Base-by-base conservation (phyloP, 176 grass and related monocot genomes). In the Aegilops tauschii region DNA sequence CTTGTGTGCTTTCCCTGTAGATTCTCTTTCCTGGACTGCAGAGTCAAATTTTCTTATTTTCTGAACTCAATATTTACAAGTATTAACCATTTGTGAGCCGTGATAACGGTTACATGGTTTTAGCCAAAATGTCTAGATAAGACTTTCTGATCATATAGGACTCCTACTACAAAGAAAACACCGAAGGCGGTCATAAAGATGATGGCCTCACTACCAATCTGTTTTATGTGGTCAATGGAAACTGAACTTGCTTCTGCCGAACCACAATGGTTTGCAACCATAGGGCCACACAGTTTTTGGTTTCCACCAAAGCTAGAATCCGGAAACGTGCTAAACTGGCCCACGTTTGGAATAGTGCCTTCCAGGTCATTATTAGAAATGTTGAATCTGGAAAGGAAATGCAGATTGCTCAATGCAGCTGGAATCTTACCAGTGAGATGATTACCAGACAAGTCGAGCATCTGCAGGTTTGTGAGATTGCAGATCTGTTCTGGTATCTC, bases 361-460 rank as follows among this genome's bases (percentile, higher is more conserved):
- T 88, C 59, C 11, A 88, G 34, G n/a, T 81, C 86, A 76, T 91
- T 88, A 28, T 88, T 58, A 28, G 90, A 86, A 69, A 85, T 34
- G 2, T 87, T 91, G 82, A 91, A 88, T 47, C 3, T 9, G 30
- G 90, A 85, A 11, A 91, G 81, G 39, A 91, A 91, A 69, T 88
- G 18, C n/a, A 91, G 81, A 20, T 77, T 42, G 16, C 21, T 65
- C 59, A 88, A 4, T 59, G 42, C 42, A 7, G 9, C n/a, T 21
- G 86, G 81, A 16, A 91, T 85, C 29, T 8, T 44, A 83, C 89
- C 86, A 58, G 32, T 87, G 68, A 91, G 71, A 39, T 85, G 5
- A 62, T 91, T 91, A 11, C 10, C 76, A 16, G 90, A 91, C 6
- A 88, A 52, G 8, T 91, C 75, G 0, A 91, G 86, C 68, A 74